These are phyloP conservation scores for Vinca major DNA, from an alignment of 305 asterid genomes.

Conservation along the genomic window DNA sequence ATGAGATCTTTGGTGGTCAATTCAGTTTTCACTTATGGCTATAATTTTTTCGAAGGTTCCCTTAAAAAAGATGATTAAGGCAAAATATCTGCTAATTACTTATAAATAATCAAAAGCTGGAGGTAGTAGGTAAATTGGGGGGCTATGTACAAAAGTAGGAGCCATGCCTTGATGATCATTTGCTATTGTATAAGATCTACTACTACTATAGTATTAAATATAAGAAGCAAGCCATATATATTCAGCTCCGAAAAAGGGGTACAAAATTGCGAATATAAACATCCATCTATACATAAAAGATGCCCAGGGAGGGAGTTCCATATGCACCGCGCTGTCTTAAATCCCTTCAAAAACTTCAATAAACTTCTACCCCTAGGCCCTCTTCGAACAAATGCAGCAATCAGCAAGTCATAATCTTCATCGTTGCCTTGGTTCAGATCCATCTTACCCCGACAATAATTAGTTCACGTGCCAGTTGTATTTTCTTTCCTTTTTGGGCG, in stretches of 20 bases:
- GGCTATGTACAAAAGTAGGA: slow-evolving; percentile 25
- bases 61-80: too few species aligned
- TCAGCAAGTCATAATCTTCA: too few species aligned
- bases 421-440: too few species aligned
- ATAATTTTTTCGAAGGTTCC: too few species aligned
- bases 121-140: slow-evolving; percentile 5
- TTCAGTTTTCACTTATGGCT: too few species aligned
- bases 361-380: too few species aligned
- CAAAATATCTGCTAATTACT: too few species aligned
- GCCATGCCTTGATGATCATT: background rate
- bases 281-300: slow-evolving; percentile 1
- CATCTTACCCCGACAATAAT: too few species aligned
- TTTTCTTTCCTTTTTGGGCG: background rate
- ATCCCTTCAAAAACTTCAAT: background rate
- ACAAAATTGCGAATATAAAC: slow-evolving; percentile 24
- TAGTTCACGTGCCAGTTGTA: background rate
- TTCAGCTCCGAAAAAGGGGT: slow-evolving; percentile 22
- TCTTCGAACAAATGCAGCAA: too few species aligned
- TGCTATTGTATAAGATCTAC: slow-evolving; percentile 14
- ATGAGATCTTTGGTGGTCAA: too few species aligned
- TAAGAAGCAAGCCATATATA: slow-evolving; percentile 9
- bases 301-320: slow-evolving; percentile 6
- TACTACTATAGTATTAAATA: background rate
- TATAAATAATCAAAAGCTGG: background rate
- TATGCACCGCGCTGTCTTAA: slow-evolving; percentile 2